phyloP scores from a whole-genome alignment of 2,329 filamentous ascomycete genomes.

The Fusarium sp. region DNA sequence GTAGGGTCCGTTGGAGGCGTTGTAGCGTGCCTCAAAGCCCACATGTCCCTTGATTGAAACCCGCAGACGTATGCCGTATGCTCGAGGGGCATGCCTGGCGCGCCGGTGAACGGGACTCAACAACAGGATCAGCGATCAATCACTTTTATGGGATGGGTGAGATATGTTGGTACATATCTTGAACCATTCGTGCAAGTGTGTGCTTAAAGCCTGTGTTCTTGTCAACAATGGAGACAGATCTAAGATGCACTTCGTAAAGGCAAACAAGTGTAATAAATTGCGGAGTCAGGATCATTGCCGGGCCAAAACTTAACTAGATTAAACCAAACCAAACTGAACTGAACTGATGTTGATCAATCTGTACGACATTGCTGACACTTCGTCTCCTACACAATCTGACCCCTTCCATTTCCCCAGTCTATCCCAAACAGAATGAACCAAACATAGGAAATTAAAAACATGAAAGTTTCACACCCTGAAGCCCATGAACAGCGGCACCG shows the following conservation, averaged over 20 bases:
- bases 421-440: not conserved
- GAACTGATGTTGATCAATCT: not conserved
- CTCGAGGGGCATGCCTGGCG: too few relatives aligned
- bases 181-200: not conserved
- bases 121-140: too few relatives aligned
- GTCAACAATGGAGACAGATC: not conserved
- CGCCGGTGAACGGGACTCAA: too few relatives aligned
- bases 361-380: not conserved
- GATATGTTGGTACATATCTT: not conserved
- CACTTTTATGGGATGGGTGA: too few relatives aligned
- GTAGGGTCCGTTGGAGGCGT: too few relatives aligned
- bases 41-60: too few relatives aligned
- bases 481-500: not conserved
- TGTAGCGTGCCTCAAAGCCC: too few relatives aligned
- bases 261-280: not conserved
- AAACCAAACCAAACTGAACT: not conserved
- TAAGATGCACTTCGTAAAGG: not conserved
- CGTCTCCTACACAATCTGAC: not conserved
- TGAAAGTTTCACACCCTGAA: not conserved
- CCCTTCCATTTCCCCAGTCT: not conserved
- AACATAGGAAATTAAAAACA: not conserved
- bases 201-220: not conserved
- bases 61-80: too few relatives aligned
- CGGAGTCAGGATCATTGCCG: not conserved
- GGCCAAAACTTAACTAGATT: not conserved